Conservation (phyloP, 768 basidiomycete species). For the Mrakia hoshinonis region DNA sequence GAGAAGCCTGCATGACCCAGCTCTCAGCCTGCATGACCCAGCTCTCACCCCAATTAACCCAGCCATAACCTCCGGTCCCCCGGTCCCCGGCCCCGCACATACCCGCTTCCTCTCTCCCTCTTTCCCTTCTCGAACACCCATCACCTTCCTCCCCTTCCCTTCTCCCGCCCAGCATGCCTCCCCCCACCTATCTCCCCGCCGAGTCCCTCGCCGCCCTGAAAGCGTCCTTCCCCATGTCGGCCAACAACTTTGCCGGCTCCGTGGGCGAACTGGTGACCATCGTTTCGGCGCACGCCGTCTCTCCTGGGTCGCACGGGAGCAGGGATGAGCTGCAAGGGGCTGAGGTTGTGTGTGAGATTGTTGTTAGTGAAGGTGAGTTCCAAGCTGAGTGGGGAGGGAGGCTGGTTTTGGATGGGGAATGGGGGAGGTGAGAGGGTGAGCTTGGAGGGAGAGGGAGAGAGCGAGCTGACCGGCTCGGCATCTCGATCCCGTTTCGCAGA, state of each 20-base stretch:
- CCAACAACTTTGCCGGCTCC: background rate
- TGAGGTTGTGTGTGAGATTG: too few species aligned
- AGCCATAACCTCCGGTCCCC: background rate
- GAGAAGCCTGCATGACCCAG: too few species aligned
- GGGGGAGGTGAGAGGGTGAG: too few species aligned
- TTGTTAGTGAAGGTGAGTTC: too few species aligned
- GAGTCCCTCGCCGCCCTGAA: background rate
- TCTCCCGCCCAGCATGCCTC: background rate
- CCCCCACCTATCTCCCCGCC: background rate
- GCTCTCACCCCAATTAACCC: too few species aligned
- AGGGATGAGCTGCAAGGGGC: too few species aligned
- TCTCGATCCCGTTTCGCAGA: background rate
- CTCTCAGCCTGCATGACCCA: too few species aligned
- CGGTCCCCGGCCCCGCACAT: background rate
- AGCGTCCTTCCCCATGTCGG: background rate
- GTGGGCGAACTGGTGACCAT: background rate
- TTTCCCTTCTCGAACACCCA: background rate
- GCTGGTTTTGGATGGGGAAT: too few species aligned
- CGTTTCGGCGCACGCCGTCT: background rate
- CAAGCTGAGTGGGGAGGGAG: too few species aligned
- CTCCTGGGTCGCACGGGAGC: background rate
- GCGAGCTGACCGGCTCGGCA: too few species aligned
- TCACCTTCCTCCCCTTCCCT: too few species aligned
- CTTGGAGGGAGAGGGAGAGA: too few species aligned
- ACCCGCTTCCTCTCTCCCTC: background rate